phyloP scores from a whole-genome alignment of 192 early-diverging fungal genomes.

The Cetraspora pellucida region DNA sequence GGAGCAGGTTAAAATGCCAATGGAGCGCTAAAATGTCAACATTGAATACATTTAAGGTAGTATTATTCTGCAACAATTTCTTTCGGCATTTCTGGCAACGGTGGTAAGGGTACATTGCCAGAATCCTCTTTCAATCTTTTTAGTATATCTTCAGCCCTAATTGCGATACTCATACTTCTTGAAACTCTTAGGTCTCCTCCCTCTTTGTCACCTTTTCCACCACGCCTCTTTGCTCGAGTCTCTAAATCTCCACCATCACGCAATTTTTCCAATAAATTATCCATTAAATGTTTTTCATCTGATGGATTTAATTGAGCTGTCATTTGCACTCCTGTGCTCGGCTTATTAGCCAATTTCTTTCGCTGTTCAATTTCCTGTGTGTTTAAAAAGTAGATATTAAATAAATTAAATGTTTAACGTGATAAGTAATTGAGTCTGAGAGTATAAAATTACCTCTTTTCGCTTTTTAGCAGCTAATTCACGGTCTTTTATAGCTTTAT shows the following conservation, averaged over 20 bases:
- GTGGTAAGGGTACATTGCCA: neutral
- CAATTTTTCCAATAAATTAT: slow-evolving; percentile 73
- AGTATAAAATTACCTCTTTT: slow-evolving; percentile 36
- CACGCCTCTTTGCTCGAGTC: slow-evolving; percentile 35
- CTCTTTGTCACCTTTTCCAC: slow-evolving; percentile 7
- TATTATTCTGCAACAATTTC: neutral
- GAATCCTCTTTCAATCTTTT: slow-evolving; percentile 48
- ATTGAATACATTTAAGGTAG: no score
- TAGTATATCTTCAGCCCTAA: slow-evolving; percentile 47
- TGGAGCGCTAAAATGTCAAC: no score
- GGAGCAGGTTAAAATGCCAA: no score
- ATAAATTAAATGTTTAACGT: neutral
- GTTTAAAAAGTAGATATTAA: slow-evolving; percentile 6
- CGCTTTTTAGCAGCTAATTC: slow-evolving; percentile 46
- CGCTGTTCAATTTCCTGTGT: slow-evolving; percentile 12
- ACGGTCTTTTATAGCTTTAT: slow-evolving; percentile 51
- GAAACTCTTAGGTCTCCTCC: slow-evolving; percentile 29
- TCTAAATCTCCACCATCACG: slow-evolving; percentile 71
- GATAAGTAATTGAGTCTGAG: slow-evolving; percentile 7
- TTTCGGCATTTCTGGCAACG: slow-evolving; percentile 19
- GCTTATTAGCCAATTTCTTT: slow-evolving; percentile 8
- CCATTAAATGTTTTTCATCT: slow-evolving; percentile 76
- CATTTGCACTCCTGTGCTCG: slow-evolving; percentile 34
- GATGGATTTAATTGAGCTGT: slow-evolving; percentile 43
- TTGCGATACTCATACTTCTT: slow-evolving; percentile 40